Base-by-base conservation (phyloP, 2,329 filamentous ascomycete species). In the Stagonosporopsis cucurbitacearum region DNA sequence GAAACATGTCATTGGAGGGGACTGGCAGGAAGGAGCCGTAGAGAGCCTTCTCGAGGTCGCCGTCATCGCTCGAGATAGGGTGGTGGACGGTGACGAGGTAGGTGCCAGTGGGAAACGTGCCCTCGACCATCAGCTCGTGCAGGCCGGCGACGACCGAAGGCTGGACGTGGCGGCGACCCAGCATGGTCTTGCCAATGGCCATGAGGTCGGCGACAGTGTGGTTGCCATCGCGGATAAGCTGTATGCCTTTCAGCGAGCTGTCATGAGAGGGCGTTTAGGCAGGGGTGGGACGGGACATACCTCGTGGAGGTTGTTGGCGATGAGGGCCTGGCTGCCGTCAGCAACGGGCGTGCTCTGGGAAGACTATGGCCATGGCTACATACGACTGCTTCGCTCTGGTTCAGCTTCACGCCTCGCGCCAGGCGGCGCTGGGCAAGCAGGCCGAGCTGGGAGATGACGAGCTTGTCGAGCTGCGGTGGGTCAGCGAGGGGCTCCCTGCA, bases 71-170 rank as follows among this genome's bases (percentile, higher is more conserved):
- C 63, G 87, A 86, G 75, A 98, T 89, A 23, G 94, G 94, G 72
- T 96, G 87, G 77, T 96, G 92, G 17, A 98, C 91, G 0, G 94
- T 98, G 32, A 98, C 93, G 36, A 98, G 87, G 72, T 96, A 97
- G 2, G 93, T 96, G 50, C 94, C 94, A 6, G 86, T 89, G 25
- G 87, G 88, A 72, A 98, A 98, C 2, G 93, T 98, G 57, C 94
- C 94, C 78, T 98, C 94, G 63, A 98, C 90, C 81, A 96, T 92
- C 65, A 98, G 85, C 78, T 96, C 90, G 55, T 86, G 83, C 39
- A 98, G 85, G 3, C 91, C 92, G 37, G 85, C 82, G 56, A 88
- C 85, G 22, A 97, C 94, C 11, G 89, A 87, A 20, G 94, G 92
- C 39, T 92, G 82, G 57, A 98, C 94, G 76, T 98, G 94, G 30